Evolutionary conservation across 2,329 filamentous ascomycete genomes (phyloP).

Genomic region (Balansia obtecta): DNA sequence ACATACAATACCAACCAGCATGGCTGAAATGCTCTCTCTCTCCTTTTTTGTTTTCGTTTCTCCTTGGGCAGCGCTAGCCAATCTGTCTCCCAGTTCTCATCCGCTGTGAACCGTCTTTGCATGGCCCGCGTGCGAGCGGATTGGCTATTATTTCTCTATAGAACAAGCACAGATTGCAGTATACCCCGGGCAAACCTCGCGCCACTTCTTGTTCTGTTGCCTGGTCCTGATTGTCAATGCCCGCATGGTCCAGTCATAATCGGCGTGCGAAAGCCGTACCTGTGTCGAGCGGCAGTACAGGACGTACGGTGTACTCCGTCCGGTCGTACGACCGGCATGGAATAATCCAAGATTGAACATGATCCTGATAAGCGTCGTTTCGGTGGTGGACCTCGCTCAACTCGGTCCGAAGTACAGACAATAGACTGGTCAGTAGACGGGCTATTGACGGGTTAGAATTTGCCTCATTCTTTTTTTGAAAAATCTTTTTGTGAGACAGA

Average conservation of each 20-base stretch:
- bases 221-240: conserved; percentile 5
- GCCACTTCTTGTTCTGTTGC: conserved; percentile 10
- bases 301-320: neutral
- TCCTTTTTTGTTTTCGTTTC: too few relatives aligned
- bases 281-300: neutral
- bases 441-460: neutral
- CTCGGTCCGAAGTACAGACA: neutral
- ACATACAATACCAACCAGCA: too few relatives aligned
- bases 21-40: too few relatives aligned
- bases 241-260: conserved; percentile 2
- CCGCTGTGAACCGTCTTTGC: too few relatives aligned
- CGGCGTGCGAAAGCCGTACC: neutral
- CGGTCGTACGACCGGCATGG: conserved; percentile 3
- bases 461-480: neutral
- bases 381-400: neutral
- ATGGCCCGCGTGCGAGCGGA: neutral
- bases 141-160: neutral
- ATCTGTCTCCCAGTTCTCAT: too few relatives aligned
- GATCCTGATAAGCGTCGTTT: too few relatives aligned
- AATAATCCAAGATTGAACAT: neutral
- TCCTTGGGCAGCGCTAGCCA: too few relatives aligned
- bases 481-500: neutral
- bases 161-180: neutral
- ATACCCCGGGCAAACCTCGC: neutral
- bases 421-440: neutral